These are phyloP conservation scores for Hydrangea macrophylla DNA, from an alignment of 148 eudicot genomes.

Conservation along the genomic window DNA sequence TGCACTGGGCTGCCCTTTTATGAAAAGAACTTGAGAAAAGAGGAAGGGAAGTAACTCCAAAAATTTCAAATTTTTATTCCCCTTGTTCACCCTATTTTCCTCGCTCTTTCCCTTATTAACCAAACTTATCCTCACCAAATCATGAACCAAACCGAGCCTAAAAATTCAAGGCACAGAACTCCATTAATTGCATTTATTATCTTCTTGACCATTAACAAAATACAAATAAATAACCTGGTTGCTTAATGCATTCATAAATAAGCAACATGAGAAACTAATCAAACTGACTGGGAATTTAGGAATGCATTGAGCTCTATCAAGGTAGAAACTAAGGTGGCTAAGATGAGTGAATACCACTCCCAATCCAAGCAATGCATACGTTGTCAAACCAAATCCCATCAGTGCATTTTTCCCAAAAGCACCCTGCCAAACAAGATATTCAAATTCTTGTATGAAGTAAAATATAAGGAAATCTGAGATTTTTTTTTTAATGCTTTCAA, in stretches of 20 bases:
- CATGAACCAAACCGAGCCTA: too few species aligned
- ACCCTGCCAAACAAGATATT: slow-evolving; percentile 50
- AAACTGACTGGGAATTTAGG: too few species aligned
- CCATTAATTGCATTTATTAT: not conserved
- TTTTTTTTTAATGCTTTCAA: not conserved
- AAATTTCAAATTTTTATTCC: too few species aligned
- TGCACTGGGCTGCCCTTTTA: too few species aligned
- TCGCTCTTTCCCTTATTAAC: too few species aligned
- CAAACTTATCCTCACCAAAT: too few species aligned
- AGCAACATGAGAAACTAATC: not conserved
- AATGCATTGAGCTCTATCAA: slow-evolving; percentile 4
- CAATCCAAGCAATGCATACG: slow-evolving; percentile 79
- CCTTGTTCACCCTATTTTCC: too few species aligned
- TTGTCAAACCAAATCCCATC: slow-evolving; percentile 74
- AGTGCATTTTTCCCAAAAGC: slow-evolving; percentile 85
- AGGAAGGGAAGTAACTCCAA: too few species aligned
- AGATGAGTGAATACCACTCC: slow-evolving; percentile 71
- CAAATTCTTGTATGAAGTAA: not conserved
- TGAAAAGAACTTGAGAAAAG: too few species aligned
- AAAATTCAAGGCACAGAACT: not conserved
- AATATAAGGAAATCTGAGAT: not conserved
- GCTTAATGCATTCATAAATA: not conserved
- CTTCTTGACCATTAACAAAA: not conserved
- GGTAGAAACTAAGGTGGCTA: not conserved
- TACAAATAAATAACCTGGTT: not conserved